These are phyloP conservation scores for Linaria vulgaris DNA, from an alignment of 257 asterid genomes.

Conservation along the genomic window DNA sequence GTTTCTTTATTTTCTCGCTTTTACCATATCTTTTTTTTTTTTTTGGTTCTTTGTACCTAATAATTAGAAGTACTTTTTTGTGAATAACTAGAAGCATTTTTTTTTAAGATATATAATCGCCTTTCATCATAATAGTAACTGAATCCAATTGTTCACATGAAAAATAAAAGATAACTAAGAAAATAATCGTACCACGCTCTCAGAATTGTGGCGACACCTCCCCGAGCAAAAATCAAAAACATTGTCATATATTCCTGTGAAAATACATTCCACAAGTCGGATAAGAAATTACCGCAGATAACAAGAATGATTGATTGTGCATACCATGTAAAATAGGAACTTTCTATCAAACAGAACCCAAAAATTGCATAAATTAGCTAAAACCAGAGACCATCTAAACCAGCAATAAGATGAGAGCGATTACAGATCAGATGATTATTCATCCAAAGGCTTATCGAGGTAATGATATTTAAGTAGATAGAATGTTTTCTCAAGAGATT, in stretches of 20 bases:
- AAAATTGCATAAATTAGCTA: conserved; percentile 15
- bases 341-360: conserved; percentile 19
- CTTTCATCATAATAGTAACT: conserved; percentile 4
- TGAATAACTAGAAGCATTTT: no score
- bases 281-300: neutral
- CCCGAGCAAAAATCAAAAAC: conserved; percentile 81
- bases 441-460: neutral
- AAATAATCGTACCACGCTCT: conserved; percentile 70
- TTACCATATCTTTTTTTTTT: no score
- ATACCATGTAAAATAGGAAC: conserved; percentile 8
- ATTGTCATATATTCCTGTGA: conserved; percentile 62
- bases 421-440: no score
- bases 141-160: conserved; percentile 9
- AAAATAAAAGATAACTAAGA: conserved; percentile 14
- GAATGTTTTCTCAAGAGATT: conserved; percentile 13
- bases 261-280: conserved; percentile 25
- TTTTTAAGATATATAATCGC: no score
- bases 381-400: neutral
- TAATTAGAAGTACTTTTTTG: no score
- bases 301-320: conserved; percentile 16
- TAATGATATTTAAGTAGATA: conserved; percentile 14
- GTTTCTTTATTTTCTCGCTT: no score
- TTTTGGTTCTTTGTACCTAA: no score
- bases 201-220: conserved; percentile 93
- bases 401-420: conserved; percentile 2